Evolutionary conservation across 2,329 filamentous ascomycete genomes (phyloP), one percentile per base, ranked within the genome.

Genomic region (Cadophora luteo-olivacea): DNA sequence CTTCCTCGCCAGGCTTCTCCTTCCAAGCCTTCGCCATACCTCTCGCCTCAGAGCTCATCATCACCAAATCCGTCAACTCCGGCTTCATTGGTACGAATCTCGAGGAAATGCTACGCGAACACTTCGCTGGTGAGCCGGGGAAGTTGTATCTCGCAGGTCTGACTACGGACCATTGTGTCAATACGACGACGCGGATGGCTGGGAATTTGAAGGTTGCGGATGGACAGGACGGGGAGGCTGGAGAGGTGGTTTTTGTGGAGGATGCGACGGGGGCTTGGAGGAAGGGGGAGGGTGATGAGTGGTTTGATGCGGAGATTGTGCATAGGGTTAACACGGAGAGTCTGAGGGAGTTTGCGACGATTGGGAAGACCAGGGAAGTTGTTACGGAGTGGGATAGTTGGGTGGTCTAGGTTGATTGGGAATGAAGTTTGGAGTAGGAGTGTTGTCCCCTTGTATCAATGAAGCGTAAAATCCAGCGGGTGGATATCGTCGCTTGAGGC

Each of bases 81-180:
- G 77, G 78, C 0, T 84, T 85, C 68, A 79, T 84, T 58, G 82
- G 81, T 4, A 84, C 82, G 0, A 71, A 77, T 0, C 77, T 85
- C 9, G 81, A 83, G 67, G 66, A 68, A 0, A 72, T 78, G 36
- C 70, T 85, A 25, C 75, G 78, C 5, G 68, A 70, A 2, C 75
- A 76, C 36, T 66, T 68, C 41, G 61, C 6, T 4, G 52, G 49
- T 19, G n/a, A 51, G 4, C 33, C 54, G 14, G 67, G 69, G 3
- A 70, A 45, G 6, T 25, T 75, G 48, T 74, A 66, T 58, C 72
- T 84, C 33, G 76, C 75, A 1, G 83, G 83, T 0, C 68, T 85
- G 66, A 83, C 81, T 3, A 84, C 83, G 45, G 83, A 84, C 73
- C 83, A 85, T 69, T 85, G 83, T 64, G 82, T 85, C 16, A 83